These are phyloP conservation scores for Ophiostoma piceae DNA, from an alignment of 2,329 filamentous ascomycete genomes.

Conservation along the genomic window DNA sequence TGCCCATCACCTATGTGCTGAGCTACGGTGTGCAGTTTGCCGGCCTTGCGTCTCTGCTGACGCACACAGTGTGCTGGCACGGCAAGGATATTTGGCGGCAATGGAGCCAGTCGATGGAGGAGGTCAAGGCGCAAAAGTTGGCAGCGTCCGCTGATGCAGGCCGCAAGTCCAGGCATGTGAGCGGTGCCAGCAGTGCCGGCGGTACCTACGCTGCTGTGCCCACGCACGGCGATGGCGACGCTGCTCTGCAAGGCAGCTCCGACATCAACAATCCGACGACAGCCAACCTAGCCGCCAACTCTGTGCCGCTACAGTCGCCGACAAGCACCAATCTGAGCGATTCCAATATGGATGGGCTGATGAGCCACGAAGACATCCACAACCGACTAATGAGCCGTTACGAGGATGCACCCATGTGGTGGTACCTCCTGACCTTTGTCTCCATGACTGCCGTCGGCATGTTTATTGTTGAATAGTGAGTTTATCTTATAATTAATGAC, in stretches of 20 bases:
- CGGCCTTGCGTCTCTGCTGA: conserved; percentile 69
- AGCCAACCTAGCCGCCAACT: conserved; percentile 18
- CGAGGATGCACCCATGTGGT: conserved; percentile 71
- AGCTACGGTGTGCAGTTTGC: conserved; percentile 86
- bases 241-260: conserved; percentile 18
- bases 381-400: conserved; percentile 79
- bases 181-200: neutral
- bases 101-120: conserved; percentile 63
- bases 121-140: conserved; percentile 39
- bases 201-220: conserved; percentile 23
- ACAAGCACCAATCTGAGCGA: conserved; percentile 17
- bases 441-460: conserved; percentile 74
- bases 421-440: conserved; percentile 72
- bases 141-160: neutral
- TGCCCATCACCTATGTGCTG: conserved; percentile 81
- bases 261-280: conserved; percentile 19
- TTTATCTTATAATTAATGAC: no score
- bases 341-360: conserved; percentile 46
- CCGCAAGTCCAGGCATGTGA: conserved; percentile 8
- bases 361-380: conserved; percentile 74
- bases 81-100: conserved; percentile 75
- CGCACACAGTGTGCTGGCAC: conserved; percentile 80
- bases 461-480: conserved; percentile 69
- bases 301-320: conserved; percentile 23
- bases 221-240: neutral